Percentiles rank a stretch among this genome's conserved stretches.
phyloP scores from a whole-genome alignment of 371 early-diverging fungal species.

The Coemansia sp. region DNA sequence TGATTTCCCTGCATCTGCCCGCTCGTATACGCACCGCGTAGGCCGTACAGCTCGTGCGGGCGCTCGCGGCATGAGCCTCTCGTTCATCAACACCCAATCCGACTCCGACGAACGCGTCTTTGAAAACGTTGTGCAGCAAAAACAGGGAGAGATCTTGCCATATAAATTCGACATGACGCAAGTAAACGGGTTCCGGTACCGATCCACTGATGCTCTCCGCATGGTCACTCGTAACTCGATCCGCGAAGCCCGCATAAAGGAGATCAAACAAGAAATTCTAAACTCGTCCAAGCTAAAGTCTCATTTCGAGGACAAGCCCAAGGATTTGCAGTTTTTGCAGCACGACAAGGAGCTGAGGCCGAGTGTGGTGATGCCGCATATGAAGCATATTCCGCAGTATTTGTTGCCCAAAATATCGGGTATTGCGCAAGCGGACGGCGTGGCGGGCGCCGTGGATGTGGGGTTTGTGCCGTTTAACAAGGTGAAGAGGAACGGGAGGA shows the following conservation, averaged over 20 bases:
- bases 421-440: constrained; percentile 47
- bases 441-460: constrained; percentile 27
- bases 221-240: constrained; percentile 74
- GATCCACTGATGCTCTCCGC: constrained; percentile 83
- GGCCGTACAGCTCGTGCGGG: constrained; percentile 97
- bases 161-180: constrained; percentile 87
- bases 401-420: constrained; percentile 57
- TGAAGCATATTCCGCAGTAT: constrained; percentile 92
- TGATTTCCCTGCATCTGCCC: constrained; percentile 91
- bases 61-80: constrained; percentile 83
- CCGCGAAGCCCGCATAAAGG: constrained; percentile 88
- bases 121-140: constrained; percentile 68
- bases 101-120: constrained; percentile 64
- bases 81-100: constrained; percentile 56
- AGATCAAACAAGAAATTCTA: constrained; percentile 87
- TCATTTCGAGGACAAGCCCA: constrained; percentile 95
- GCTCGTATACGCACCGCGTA: constrained; percentile 93
- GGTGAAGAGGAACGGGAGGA: constrained; percentile 16
- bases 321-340: constrained; percentile 85
- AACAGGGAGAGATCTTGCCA: constrained; percentile 66
- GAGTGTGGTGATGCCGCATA: constrained; percentile 73
- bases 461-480: constrained; percentile 55
- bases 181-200: constrained; percentile 88
- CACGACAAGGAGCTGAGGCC: constrained; percentile 90
- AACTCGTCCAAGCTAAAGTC: constrained; percentile 92